Evolutionary conservation across 73 alveolate species (phyloP).

Genomic region (Diophrys appendiculata): DNA sequence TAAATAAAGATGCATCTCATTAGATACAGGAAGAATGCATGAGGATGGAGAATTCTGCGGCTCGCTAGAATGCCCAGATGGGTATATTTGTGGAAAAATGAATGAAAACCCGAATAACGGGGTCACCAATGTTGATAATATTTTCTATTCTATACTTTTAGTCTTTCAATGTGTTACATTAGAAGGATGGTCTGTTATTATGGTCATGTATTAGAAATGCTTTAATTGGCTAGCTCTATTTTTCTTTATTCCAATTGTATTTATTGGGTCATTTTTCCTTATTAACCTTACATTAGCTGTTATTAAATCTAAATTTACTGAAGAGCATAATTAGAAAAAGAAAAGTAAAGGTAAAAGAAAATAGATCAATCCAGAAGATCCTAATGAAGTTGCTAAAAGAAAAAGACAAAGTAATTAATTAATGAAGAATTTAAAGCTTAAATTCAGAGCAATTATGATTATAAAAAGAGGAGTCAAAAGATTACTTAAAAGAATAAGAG

Average conservation of each 20-base stretch:
- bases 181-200: slow-evolving; percentile 81
- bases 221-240: slow-evolving; percentile 36
- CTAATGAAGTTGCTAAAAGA: background rate
- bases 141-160: slow-evolving; percentile 65
- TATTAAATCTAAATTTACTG: slow-evolving; percentile 58
- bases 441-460: background rate
- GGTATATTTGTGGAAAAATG: slow-evolving; percentile 89
- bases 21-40: slow-evolving; percentile 53
- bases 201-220: slow-evolving; percentile 52
- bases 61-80: slow-evolving; percentile 57
- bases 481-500: background rate
- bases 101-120: slow-evolving; percentile 86
- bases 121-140: slow-evolving; percentile 80
- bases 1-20: slow-evolving; percentile 76
- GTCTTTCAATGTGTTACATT: slow-evolving; percentile 67
- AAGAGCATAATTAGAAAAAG: slow-evolving; percentile 46
- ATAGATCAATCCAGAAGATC: background rate
- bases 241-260: slow-evolving; percentile 56
- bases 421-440: background rate
- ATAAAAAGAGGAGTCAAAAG: background rate
- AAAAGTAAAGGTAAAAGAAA: slow-evolving; percentile 1
- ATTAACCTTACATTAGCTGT: slow-evolving; percentile 65
- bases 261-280: slow-evolving; percentile 63
- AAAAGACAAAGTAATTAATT: background rate
- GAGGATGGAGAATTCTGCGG: slow-evolving; percentile 55